Conservation (phyloP, 2,329 filamentous ascomycete species). For the Lecanosticta acicola region DNA sequence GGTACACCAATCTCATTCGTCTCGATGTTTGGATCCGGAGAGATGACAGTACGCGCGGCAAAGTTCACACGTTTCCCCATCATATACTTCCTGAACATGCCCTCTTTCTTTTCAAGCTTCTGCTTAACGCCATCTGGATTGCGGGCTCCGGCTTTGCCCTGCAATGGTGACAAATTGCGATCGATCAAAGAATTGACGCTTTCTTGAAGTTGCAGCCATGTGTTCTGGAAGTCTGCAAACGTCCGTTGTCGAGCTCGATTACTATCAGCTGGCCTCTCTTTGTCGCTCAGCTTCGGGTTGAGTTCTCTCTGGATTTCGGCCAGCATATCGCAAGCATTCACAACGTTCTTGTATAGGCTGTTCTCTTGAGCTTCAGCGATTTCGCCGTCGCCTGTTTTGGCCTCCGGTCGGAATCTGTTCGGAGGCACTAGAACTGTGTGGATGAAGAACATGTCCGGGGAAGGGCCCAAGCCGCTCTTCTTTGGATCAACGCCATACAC, state of each 20-base stretch:
- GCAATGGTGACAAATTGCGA: conserved; percentile 75
- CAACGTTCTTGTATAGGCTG: conserved; percentile 75
- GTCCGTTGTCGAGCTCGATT: conserved; percentile 49
- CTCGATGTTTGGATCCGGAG: conserved; percentile 95
- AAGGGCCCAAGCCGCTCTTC: conserved; percentile 16
- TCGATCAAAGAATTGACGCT: conserved; percentile 90
- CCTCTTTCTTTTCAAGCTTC: conserved; percentile 96
- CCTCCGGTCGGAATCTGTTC: conserved; percentile 84
- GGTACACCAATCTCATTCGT: conserved; percentile 98
- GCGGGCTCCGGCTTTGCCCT: conserved; percentile 68
- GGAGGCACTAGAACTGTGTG: conserved; percentile 81
- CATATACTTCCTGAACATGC: conserved; percentile 98
- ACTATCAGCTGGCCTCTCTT: conserved; percentile 33
- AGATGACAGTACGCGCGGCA: conserved; percentile 94
- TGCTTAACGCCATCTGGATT: conserved; percentile 96
- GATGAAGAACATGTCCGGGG: conserved; percentile 84
- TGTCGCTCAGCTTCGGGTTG: conserved; percentile 36
- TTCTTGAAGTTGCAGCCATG: conserved; percentile 80
- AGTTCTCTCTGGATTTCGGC: conserved; percentile 69
- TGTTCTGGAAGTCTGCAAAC: conserved; percentile 71
- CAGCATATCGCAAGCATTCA: conserved; percentile 68
- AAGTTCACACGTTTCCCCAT: conserved; percentile 99
- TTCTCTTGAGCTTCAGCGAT: conserved; percentile 89
- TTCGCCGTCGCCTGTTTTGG: conserved; percentile 70
- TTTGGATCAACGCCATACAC: conserved; percentile 53